Evolutionary conservation across 2,329 filamentous ascomycete species (phyloP), one percentile per base, ranked within the genome.

Genomic region (Ascochyta koolunga): DNA sequence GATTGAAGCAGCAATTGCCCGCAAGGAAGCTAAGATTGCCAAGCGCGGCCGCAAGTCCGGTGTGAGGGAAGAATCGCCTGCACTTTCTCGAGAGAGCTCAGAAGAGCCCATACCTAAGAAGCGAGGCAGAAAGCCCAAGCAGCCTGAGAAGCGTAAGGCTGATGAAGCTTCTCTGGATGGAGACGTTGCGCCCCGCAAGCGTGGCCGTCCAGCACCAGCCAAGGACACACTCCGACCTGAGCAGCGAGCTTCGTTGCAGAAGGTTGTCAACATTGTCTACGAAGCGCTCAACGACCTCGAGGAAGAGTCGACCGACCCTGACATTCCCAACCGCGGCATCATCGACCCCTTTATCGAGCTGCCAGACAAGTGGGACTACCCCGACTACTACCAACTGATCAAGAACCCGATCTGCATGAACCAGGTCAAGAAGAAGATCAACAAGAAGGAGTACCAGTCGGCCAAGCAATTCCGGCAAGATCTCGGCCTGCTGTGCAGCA

Each of bases 361-460:
- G 27, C 93, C 93, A 1, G 89, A 91, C 35, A 96, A 91, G 79
- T 88, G 88, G 54, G 87, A 93, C 55, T 99, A 96, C 71, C 89
- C 91, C 22, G 93, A 98, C 72, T 99, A 99, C 79, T 99, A 97
- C 74, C 79, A 93, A 71, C 86, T 97, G 74, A 99, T 99, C 73
- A 86, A 89, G 70, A 89, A 88, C 49, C 95, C 95, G 0, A 97
- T 99, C 70, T 93, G 90, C 70, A 96, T 98, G 89, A 95, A 96
- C 65, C 88, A 92, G 73, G 96, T 99, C 69, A 87, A 91, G 72
- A 90, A 89, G 72, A 93, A 91, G 81, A 96, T 99, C 79, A 97
- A 96, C 80, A 93, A 91, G 76, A 91, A 96, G 70, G 91, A 97
- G 71, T 99, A 99, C 76, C 86, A 85, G 64, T 89, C 84, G 68